Percentiles rank a stretch among this genome's conserved stretches.
phyloP scores from a whole-genome alignment of 2,329 filamentous ascomycete species.

The Pseudopyricularia javanii region DNA sequence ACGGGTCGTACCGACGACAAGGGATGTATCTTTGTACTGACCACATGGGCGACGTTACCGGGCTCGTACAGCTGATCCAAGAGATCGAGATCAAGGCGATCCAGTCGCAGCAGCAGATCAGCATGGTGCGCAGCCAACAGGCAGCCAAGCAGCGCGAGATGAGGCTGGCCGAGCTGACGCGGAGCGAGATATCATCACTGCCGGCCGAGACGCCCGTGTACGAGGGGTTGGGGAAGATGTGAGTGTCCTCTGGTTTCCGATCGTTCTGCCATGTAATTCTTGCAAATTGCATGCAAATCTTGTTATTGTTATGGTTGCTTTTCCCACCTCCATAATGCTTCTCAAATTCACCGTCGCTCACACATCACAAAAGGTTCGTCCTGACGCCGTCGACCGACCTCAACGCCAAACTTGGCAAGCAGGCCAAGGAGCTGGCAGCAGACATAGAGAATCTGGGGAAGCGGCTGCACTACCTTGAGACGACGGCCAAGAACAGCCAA shows the following conservation, averaged over 20 bases:
- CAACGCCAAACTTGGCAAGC: slow-evolving; percentile 61
- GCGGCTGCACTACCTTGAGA: slow-evolving; percentile 85
- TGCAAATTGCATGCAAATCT: neutral
- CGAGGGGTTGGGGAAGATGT: slow-evolving; percentile 97
- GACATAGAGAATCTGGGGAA: slow-evolving; percentile 77
- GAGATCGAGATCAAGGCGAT: slow-evolving; percentile 89
- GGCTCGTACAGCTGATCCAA: slow-evolving; percentile 59
- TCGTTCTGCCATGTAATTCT: slow-evolving; percentile 3
- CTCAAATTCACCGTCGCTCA: neutral
- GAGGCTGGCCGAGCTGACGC: slow-evolving; percentile 77
- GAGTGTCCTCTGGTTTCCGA: slow-evolving; percentile 25
- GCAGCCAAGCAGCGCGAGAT: slow-evolving; percentile 76
- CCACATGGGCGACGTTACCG: neutral
- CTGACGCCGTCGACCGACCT: slow-evolving; percentile 61
- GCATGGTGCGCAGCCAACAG: slow-evolving; percentile 74
- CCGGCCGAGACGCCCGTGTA: slow-evolving; percentile 71
- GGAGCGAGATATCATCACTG: slow-evolving; percentile 68
- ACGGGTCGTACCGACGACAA: neutral
- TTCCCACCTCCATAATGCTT: neutral
- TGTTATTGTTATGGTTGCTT: too few relatives aligned
- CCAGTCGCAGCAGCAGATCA: slow-evolving; percentile 84
- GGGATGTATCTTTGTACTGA: neutral
- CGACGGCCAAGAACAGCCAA: slow-evolving; percentile 86
- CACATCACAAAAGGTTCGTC: slow-evolving; percentile 59
- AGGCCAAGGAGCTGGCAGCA: slow-evolving; percentile 61